Conservation (phyloP, 2,329 filamentous ascomycete genomes). For the Bipolaris cookei region DNA sequence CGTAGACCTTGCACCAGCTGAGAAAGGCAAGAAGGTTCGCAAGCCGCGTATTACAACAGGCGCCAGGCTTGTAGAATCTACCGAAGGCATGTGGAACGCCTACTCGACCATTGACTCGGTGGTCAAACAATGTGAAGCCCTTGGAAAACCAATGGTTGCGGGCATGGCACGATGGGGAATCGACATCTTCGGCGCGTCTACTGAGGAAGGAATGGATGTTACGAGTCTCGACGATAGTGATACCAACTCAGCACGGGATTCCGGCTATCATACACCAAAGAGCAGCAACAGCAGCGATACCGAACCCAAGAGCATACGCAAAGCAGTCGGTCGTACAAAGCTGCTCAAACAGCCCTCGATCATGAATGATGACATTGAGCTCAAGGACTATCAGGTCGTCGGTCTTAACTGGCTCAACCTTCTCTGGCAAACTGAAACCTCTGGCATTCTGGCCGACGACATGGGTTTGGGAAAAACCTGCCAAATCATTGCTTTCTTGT, state of each 20-base stretch:
- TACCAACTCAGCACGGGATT: slow-evolving; percentile 61
- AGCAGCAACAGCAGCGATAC: slow-evolving; percentile 52
- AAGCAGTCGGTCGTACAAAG: slow-evolving; percentile 40
- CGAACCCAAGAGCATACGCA: slow-evolving; percentile 55
- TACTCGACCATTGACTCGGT: slow-evolving; percentile 85
- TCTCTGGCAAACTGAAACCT: slow-evolving; percentile 78
- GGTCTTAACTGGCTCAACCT: slow-evolving; percentile 94
- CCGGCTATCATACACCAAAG: slow-evolving; percentile 69
- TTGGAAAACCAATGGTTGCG: slow-evolving; percentile 70
- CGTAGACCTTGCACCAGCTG: slow-evolving; percentile 31
- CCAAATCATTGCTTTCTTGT: slow-evolving; percentile 91
- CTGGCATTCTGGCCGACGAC: slow-evolving; percentile 93
- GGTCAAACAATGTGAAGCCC: slow-evolving; percentile 74
- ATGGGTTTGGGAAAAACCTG: slow-evolving; percentile 97
- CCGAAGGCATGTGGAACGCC: slow-evolving; percentile 75
- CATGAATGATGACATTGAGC: slow-evolving; percentile 75
- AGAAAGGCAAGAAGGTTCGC: slow-evolving; percentile 44
- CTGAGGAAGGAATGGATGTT: slow-evolving; percentile 66
- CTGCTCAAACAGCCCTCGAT: slow-evolving; percentile 72
- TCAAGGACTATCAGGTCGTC: slow-evolving; percentile 94
- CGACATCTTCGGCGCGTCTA: slow-evolving; percentile 66
- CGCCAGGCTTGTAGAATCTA: slow-evolving; percentile 70
- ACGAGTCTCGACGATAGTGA: slow-evolving; percentile 59
- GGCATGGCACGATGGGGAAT: slow-evolving; percentile 73
- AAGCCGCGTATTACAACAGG: slow-evolving; percentile 62